Evolutionary conservation across 345 rosid genomes (phyloP).

Genomic region (Lenwebbia sp.): DNA sequence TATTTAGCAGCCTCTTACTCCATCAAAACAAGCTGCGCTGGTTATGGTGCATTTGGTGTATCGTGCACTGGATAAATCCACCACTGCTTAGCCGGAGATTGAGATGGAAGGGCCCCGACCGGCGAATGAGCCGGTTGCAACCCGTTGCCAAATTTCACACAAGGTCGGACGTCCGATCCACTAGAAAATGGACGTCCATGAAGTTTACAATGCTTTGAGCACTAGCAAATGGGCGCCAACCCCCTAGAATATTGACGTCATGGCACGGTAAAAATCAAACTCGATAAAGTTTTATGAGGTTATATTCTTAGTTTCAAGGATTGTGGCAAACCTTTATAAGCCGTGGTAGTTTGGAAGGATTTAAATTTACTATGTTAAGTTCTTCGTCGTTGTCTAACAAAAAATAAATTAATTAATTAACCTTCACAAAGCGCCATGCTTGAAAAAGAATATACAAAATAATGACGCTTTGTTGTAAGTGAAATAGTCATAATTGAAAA

Average conservation of each 20-base stretch:
- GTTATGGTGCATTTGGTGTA: background rate
- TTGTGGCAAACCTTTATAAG: background rate
- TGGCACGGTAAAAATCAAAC: background rate
- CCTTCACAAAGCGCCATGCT: too few species aligned
- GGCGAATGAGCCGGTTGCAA: background rate
- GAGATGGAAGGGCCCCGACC: background rate
- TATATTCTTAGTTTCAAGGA: background rate
- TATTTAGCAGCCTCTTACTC: background rate
- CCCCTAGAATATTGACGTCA: background rate
- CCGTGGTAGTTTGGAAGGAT: background rate
- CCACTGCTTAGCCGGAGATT: background rate
- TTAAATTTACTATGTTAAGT: accelerated
- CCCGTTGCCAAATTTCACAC: background rate
- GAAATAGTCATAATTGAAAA: background rate
- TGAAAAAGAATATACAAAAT: too few species aligned
- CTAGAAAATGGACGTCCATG: background rate
- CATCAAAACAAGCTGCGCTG: background rate
- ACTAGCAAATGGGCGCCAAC: background rate
- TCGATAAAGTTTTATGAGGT: background rate
- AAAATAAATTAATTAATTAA: too few species aligned
- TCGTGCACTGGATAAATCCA: accelerated
- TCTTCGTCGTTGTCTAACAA: too few species aligned
- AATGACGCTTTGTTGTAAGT: too few species aligned
- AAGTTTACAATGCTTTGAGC: background rate
- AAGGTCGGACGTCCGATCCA: background rate